Base-by-base conservation (phyloP, 2,329 filamentous ascomycete species). In the Emydomyces testavorans region DNA sequence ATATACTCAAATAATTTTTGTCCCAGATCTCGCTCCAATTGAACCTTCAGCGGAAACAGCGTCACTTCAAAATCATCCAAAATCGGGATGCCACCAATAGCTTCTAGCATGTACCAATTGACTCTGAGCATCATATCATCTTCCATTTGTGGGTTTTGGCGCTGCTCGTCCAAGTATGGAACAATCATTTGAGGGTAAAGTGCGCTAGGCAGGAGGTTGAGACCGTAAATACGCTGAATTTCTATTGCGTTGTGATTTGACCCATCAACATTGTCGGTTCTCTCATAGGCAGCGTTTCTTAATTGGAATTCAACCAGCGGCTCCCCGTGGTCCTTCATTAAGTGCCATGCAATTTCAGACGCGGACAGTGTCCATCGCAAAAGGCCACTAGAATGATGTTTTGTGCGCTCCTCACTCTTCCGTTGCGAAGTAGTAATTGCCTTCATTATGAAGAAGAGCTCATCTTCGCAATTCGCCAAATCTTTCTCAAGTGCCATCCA, bases 391-490 rank as follows among this genome's bases (percentile, higher is more conserved):
- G 81, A 83, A 53, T 87, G 78, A 5, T 80, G 78, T 42, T 79
- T 73, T 31, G 67, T 66, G 39, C 77, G 77, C 51, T 94, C 87
- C 44, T 83, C 80, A 53, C 80, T 81, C 62, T 89, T 92, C 51
- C 88, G 77, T 65, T 98, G 92, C 4, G 90, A 93, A 2, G 88
- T 93, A 1, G 92, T 98, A 62, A 98, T 98, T 32, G 92, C 93
- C 60, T 98, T 96, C 92, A 98, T 96, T 72, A 98, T 85, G 69
- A 98, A 98, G 74, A 98, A 99, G 6, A 99, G 69, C 65, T 99
- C 93, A 59, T 98, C 92, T 63, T 96, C 92, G 59, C 87, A 95
- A 16, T 80, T 80, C 7, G 86, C 79, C 43, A 98, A 71, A 61
- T 98, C 92, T 44, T 85, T 82, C 61, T 98, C 92, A 36, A 99